Conservation (phyloP, 1,139 yeast species). For the Suhomyces taliae region DNA sequence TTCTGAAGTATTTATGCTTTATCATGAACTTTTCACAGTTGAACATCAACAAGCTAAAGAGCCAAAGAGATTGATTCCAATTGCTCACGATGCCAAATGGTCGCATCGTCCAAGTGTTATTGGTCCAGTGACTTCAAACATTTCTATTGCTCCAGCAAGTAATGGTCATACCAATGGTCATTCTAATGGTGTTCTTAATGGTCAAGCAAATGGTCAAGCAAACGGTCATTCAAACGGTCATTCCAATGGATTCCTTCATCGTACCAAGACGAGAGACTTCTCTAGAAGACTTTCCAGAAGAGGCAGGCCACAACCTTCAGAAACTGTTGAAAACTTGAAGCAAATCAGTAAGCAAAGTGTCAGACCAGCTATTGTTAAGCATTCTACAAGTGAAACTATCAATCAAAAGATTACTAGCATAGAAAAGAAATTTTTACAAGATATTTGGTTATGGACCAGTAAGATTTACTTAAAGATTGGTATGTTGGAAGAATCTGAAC, state of each 20-base stretch:
- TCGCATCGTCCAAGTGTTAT: constrained; percentile 50
- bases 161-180: background rate
- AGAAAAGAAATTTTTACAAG: constrained; percentile 46
- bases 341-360: background rate
- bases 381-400: constrained; percentile 1
- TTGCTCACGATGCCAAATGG: constrained; percentile 32
- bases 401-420: background rate
- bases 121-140: constrained; percentile 25
- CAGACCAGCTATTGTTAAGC: background rate
- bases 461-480: constrained; percentile 62
- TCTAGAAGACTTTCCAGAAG: constrained; percentile 7
- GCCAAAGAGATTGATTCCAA: constrained; percentile 5
- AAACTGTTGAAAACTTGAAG: constrained; percentile 4
- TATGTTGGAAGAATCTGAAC: constrained; percentile 60
- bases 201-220: background rate
- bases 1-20: constrained; percentile 65
- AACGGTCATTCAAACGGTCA: background rate
- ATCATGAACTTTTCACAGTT: constrained; percentile 52
- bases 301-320: background rate
- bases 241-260: background rate
- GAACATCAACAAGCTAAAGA: constrained; percentile 18
- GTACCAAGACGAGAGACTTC: constrained; percentile 3
- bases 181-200: background rate
- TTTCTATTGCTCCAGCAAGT: background rate
- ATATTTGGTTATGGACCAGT: constrained; percentile 75